Evolutionary conservation across 345 rosid genomes (phyloP), one percentile per base, ranked within the genome.

Genomic region (Chamaenerion angustifolium): DNA sequence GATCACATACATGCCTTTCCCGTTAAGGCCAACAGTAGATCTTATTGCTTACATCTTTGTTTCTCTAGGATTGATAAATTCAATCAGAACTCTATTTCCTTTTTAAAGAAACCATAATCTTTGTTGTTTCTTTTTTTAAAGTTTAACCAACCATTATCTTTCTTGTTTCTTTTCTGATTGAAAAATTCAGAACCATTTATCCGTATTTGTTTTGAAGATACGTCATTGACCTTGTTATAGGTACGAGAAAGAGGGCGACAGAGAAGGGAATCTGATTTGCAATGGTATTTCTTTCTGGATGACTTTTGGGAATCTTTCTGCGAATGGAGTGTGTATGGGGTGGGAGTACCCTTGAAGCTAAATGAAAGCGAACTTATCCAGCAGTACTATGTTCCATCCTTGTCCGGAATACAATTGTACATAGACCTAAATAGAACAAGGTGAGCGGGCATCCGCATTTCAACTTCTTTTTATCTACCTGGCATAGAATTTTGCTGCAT

Each of bases 301-400:
- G 88, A 80, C 57, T 61, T 77, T 8, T 76, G 87, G 87, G 87
- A 80, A 52, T 72, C 75, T 19, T 77, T 63, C 48, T 65, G 52
- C 23, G 83, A 80, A 47, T 80, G 87, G 83, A 80, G 87, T 57
- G 77, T 63, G 18, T 80, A 70, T 56, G 87, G 87, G 48, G 79
- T 60, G 14, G 83, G 73, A 65, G 88, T 80, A 57, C 81, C 83
- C 0, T 66, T 80, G 4, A 17, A 70, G 43, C 62, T 80, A 59
- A 64, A 62, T 58, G 76, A 71, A 25, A 53, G 59, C 11, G 72
- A 77, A 16, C 43, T 66, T 45, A 71, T 77, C 52, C 64, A 70
- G 51, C 88, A 80, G 62, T 80, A 80, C 51, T 80, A 80, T 55
- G 88, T 80, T 44, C 88, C 88, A 13, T 80, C 68, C 45, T 69